These are phyloP conservation scores for Ganoderma meredithae DNA, from an alignment of 1,284 basidiomycete species.

Conservation along the genomic window DNA sequence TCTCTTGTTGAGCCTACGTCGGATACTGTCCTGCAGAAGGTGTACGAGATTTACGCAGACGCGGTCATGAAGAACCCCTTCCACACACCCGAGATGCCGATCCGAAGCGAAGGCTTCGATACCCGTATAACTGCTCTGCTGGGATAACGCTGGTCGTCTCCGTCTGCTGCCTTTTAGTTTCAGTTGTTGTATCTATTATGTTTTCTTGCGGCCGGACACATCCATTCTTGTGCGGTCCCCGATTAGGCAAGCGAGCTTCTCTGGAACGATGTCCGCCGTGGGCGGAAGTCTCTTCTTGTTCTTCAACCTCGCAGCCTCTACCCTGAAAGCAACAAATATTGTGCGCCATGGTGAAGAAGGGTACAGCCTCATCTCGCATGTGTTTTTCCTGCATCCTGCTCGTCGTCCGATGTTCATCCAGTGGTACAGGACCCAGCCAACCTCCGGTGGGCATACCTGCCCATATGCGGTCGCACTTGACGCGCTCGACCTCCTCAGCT, in stretches of 20 bases:
- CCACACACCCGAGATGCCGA: slow-evolving; percentile 99
- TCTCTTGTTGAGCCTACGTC: slow-evolving; percentile 79
- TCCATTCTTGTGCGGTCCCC: background rate
- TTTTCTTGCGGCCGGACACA: no score
- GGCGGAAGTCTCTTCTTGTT: background rate
- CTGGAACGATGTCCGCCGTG: background rate
- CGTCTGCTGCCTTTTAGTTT: background rate
- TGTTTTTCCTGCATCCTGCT: background rate
- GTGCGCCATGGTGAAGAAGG: slow-evolving; percentile 15
- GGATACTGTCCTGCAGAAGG: slow-evolving; percentile 78
- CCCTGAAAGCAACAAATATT: background rate
- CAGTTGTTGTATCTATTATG: background rate
- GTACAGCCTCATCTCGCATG: slow-evolving; percentile 8
- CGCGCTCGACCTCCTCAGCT: slow-evolving; percentile 3
- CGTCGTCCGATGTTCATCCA: background rate
- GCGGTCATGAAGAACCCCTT: slow-evolving; percentile 99
- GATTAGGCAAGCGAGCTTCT: slow-evolving; percentile 18
- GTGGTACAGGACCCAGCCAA: slow-evolving; percentile 4
- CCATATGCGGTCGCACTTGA: slow-evolving; percentile 12
- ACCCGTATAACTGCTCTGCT: slow-evolving; percentile 67
- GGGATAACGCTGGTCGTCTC: slow-evolving; percentile 41
- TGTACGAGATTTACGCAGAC: slow-evolving; percentile 93
- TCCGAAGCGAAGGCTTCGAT: slow-evolving; percentile 92
- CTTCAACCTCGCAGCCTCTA: no score
- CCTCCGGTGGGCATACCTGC: slow-evolving; percentile 4